Percentiles rank a stretch among this genome's conserved stretches.
phyloP scores from a whole-genome alignment of 2,329 filamentous ascomycete species.

The Corniculantispora saksenae region DNA sequence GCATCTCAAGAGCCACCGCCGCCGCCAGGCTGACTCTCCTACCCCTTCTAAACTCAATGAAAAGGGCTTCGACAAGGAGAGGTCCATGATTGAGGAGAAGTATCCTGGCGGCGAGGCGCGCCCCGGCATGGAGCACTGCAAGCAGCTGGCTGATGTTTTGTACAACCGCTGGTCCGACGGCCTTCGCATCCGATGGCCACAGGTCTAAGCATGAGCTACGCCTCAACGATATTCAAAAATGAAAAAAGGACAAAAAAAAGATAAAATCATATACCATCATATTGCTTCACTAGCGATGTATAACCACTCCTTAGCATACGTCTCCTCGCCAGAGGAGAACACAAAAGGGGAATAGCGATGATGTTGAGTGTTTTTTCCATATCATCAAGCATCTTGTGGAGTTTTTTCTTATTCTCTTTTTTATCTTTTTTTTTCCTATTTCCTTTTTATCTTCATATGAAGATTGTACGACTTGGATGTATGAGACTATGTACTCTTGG shows the following conservation, averaged over 20 bases:
- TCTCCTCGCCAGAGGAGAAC: neutral
- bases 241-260: neutral
- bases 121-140: slow-evolving; percentile 88
- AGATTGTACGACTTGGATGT: slow-evolving; percentile 21
- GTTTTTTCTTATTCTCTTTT: neutral
- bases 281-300: slow-evolving; percentile 14
- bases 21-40: slow-evolving; percentile 54
- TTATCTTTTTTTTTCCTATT: neutral
- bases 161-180: slow-evolving; percentile 90
- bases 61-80: slow-evolving; percentile 49
- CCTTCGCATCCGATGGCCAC: slow-evolving; percentile 69
- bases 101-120: slow-evolving; percentile 56
- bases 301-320: neutral
- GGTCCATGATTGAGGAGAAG: slow-evolving; percentile 49
- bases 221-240: neutral
- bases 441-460: slow-evolving; percentile 20
- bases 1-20: slow-evolving; percentile 76
- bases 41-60: slow-evolving; percentile 41
- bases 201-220: slow-evolving; percentile 29
- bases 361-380: slow-evolving; percentile 8
- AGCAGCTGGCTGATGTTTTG: slow-evolving; percentile 84
- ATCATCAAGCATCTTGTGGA: slow-evolving; percentile 13
- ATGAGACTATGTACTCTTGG: slow-evolving; percentile 17
- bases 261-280: neutral
- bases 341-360: slow-evolving; percentile 3